phyloP scores from a whole-genome alignment of 2,329 filamentous ascomycete species.

The Aspergillus novofumigatus region DNA sequence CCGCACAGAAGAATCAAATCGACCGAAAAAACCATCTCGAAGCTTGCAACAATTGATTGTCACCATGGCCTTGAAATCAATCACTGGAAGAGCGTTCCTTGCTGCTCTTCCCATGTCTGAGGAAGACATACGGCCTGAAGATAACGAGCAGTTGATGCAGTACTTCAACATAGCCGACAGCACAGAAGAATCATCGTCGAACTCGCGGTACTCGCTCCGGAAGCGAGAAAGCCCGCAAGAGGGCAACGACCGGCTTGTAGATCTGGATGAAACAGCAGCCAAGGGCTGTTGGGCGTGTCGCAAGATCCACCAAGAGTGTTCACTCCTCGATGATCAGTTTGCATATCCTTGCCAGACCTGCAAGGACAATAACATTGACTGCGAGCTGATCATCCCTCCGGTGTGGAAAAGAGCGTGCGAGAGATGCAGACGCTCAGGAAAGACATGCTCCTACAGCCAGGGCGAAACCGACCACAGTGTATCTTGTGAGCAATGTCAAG shows the following conservation, averaged over 20 bases:
- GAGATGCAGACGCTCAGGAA: constrained; percentile 23
- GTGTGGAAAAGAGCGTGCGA: constrained; percentile 32
- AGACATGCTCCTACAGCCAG: constrained; percentile 32
- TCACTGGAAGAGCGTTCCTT: neutral
- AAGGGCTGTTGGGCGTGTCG: constrained; percentile 34
- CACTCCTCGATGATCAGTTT: constrained; percentile 29
- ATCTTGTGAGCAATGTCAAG: constrained; percentile 30
- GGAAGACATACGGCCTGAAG: neutral
- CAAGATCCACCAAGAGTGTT: constrained; percentile 26
- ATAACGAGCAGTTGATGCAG: neutral
- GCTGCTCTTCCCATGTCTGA: constrained; percentile 1
- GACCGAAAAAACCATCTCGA: neutral
- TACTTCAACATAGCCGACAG: neutral
- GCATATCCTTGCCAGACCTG: constrained; percentile 38
- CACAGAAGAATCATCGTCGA: neutral
- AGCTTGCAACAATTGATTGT: neutral
- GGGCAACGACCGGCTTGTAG: neutral
- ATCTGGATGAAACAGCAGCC: constrained; percentile 25
- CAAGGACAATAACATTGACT: constrained; percentile 26
- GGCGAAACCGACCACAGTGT: constrained; percentile 19
- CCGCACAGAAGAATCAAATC: neutral
- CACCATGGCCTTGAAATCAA: neutral
- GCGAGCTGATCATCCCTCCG: constrained; percentile 32
- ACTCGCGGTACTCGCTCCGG: neutral
- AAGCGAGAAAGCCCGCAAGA: neutral